These are phyloP conservation scores for Cercospora beticola DNA, from an alignment of 2,329 filamentous ascomycete species.

Conservation along the genomic window DNA sequence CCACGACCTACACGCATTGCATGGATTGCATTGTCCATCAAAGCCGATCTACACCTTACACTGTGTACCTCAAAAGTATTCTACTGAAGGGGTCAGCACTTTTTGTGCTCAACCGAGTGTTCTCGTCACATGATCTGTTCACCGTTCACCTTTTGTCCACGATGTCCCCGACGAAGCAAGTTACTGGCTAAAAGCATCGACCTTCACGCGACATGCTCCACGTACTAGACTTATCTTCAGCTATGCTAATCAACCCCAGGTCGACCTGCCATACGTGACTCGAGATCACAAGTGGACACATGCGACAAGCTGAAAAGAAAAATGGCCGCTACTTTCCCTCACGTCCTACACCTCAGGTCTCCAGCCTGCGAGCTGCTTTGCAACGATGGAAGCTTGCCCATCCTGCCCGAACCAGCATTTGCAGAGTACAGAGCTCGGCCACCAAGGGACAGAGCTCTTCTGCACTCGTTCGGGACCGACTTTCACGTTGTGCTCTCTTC, in stretches of 20 bases:
- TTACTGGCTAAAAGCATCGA: not conserved
- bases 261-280: not conserved
- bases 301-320: not conserved
- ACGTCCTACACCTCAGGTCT: not conserved
- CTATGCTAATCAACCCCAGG: not conserved
- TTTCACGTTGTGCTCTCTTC: not conserved
- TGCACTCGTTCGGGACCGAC: not conserved
- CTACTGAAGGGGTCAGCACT: not conserved
- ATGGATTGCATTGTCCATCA: not conserved
- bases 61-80: not conserved
- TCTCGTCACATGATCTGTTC: not conserved
- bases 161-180: not conserved
- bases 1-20: not conserved
- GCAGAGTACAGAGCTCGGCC: not conserved
- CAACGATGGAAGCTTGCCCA: not conserved
- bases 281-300: not conserved
- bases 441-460: not conserved
- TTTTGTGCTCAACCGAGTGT: not conserved
- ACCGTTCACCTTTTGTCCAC: not conserved
- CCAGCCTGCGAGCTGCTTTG: not conserved
- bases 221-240: not conserved
- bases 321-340: not conserved
- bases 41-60: not conserved
- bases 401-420: not conserved
- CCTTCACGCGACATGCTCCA: not conserved